These are phyloP conservation scores for Breviolum minutum DNA, from an alignment of 73 alveolate genomes.

Conservation along the genomic window DNA sequence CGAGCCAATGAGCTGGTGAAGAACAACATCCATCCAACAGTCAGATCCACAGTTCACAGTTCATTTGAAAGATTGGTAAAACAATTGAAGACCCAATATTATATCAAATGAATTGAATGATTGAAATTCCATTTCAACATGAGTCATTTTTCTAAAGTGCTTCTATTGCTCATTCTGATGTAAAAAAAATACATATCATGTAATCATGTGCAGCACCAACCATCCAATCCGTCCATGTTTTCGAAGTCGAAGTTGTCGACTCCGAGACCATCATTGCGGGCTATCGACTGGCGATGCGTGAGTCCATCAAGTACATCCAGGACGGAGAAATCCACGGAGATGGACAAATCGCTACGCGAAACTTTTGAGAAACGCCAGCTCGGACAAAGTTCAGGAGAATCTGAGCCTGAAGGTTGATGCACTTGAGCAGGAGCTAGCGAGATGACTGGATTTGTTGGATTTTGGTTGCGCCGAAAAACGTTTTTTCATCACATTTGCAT, in stretches of 20 bases:
- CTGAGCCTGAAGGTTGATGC: slow-evolving; percentile 64
- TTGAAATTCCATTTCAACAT: too few relatives aligned
- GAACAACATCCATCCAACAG: slow-evolving; percentile 99
- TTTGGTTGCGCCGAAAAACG: too few relatives aligned
- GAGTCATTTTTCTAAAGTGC: too few relatives aligned
- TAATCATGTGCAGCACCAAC: too few relatives aligned
- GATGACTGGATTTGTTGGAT: background rate
- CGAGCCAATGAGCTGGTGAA: slow-evolving; percentile 99
- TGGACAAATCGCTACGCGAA: background rate
- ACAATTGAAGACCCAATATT: too few relatives aligned
- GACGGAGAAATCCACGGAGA: too few relatives aligned
- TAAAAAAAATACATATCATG: too few relatives aligned
- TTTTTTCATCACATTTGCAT: too few relatives aligned
- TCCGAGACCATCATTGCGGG: slow-evolving; percentile 98
- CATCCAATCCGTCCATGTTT: background rate
- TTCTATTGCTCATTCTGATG: too few relatives aligned
- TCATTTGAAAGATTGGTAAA: too few relatives aligned
- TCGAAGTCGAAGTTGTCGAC: background rate
- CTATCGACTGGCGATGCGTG: slow-evolving; percentile 98
- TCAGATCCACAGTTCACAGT: background rate
- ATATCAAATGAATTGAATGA: too few relatives aligned
- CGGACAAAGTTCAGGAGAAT: slow-evolving; percentile 32
- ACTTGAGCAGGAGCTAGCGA: slow-evolving; percentile 20
- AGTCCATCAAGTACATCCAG: slow-evolving; percentile 93
- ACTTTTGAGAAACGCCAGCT: too few relatives aligned